A percentile compares a stretch with the other conserved stretches of the same genome.
Evolutionary conservation across 352 stramenopile genomes (phyloP).

Genomic region (Phytophthora nicotianae): DNA sequence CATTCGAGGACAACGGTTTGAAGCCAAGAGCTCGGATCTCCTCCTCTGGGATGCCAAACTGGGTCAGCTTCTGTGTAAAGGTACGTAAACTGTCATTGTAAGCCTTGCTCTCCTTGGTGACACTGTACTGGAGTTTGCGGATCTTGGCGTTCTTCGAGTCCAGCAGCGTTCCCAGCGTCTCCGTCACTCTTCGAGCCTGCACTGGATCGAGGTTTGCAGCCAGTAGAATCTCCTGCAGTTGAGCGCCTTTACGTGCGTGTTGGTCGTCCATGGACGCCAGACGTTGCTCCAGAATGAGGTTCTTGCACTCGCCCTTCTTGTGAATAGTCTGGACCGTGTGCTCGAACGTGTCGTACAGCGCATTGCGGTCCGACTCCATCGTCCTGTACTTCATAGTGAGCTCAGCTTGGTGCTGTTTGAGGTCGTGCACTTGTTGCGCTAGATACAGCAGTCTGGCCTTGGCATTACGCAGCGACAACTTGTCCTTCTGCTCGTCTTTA

Average conservation of each 20-base stretch:
- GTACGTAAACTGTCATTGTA: conserved; percentile 83
- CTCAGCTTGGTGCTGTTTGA: conserved; percentile 66
- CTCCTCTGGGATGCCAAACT: conserved; percentile 78
- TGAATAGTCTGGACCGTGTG: conserved; percentile 88
- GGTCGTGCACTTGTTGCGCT: conserved; percentile 66
- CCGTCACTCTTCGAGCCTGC: conserved; percentile 70
- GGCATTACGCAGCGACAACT: conserved; percentile 89
- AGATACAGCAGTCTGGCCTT: conserved; percentile 86
- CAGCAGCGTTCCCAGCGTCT: conserved; percentile 70
- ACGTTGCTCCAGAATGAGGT: conserved; percentile 88
- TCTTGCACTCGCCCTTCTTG: conserved; percentile 92
- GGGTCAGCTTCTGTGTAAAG: conserved; percentile 66
- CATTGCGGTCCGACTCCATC: conserved; percentile 86
- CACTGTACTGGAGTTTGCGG: conserved; percentile 61
- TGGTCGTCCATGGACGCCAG: conserved; percentile 76
- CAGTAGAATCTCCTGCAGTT: conserved; percentile 73
- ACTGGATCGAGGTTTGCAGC: conserved; percentile 74
- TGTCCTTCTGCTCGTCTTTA: conserved; percentile 93
- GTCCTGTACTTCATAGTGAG: conserved; percentile 77
- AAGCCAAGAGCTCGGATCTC: conserved; percentile 74
- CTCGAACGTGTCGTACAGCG: conserved; percentile 92
- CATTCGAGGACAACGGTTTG: conserved; percentile 54
- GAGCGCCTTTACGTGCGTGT: conserved; percentile 72
- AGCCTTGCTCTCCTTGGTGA: conserved; percentile 77
- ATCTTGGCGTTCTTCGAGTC: conserved; percentile 66